phyloP scores from a whole-genome alignment of 192 early-diverging fungal genomes.

The Coemansia sp. region DNA sequence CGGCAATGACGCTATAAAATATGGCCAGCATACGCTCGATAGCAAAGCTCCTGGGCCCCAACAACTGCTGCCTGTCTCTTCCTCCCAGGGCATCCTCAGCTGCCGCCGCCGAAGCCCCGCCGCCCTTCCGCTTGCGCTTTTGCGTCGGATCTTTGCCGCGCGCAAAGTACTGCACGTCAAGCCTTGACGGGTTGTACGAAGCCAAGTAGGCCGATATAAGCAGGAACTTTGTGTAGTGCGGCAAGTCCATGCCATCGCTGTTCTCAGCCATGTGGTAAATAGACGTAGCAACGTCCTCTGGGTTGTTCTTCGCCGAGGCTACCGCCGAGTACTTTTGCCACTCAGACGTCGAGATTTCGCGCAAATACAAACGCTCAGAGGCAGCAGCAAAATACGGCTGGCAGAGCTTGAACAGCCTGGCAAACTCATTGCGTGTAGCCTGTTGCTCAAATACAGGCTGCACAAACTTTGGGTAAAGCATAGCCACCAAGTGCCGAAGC shows the following conservation, averaged over 20 bases:
- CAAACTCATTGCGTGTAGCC: slow-evolving; percentile 67
- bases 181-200: slow-evolving; percentile 87
- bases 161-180: slow-evolving; percentile 89
- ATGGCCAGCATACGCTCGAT: slow-evolving; percentile 98
- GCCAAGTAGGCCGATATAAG: slow-evolving; percentile 90
- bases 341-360: slow-evolving; percentile 89
- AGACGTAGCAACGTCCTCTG: slow-evolving; percentile 43
- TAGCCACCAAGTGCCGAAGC: slow-evolving; percentile 75
- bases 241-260: slow-evolving; percentile 68
- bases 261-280: slow-evolving; percentile 52
- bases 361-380: slow-evolving; percentile 82
- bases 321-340: slow-evolving; percentile 62
- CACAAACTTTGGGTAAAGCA: slow-evolving; percentile 87
- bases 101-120: slow-evolving; percentile 49
- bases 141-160: slow-evolving; percentile 47
- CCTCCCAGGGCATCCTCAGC: slow-evolving; percentile 55
- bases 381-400: slow-evolving; percentile 83
- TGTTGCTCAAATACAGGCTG: slow-evolving; percentile 79
- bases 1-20: slow-evolving; percentile 85
- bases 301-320: slow-evolving; percentile 45
- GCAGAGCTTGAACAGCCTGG: slow-evolving; percentile 74
- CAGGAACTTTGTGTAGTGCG: slow-evolving; percentile 89
- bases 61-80: slow-evolving; percentile 76
- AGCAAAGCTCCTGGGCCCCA: slow-evolving; percentile 91
- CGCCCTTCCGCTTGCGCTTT: slow-evolving; percentile 37